These are phyloP conservation scores for Boletus subcaerulescens DNA, from an alignment of 768 basidiomycete species.

Conservation along the genomic window DNA sequence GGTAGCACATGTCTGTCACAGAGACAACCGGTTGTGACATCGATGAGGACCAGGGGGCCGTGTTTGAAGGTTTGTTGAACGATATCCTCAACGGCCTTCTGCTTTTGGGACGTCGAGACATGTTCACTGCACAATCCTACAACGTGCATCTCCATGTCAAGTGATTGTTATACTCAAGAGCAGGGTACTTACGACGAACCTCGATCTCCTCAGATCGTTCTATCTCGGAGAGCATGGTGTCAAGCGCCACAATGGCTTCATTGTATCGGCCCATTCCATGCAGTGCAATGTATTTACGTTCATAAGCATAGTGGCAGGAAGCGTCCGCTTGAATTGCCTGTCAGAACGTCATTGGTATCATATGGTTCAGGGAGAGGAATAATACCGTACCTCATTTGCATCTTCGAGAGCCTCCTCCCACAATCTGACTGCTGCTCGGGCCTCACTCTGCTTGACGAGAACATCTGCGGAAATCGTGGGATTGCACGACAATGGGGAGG, in stretches of 20 bases:
- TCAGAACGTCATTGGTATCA: not conserved
- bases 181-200: not conserved
- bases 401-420: not conserved
- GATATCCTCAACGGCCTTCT: not conserved
- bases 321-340: not conserved
- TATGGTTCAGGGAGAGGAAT: not conserved
- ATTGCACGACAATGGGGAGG: not conserved
- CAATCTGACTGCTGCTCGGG: not conserved
- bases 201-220: not conserved
- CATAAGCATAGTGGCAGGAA: not conserved
- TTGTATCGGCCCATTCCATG: not conserved
- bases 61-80: not conserved
- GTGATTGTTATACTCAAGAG: too few species aligned
- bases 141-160: too few species aligned
- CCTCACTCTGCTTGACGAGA: not conserved
- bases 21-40: not conserved
- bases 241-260: not conserved
- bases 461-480: not conserved
- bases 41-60: not conserved
- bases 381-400: not conserved
- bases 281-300: not conserved
- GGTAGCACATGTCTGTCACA: not conserved
- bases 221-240: not conserved
- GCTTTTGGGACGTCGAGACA: not conserved
- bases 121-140: not conserved